Evolutionary conservation across 441 rosid species (phyloP).

Genomic region (Isatis lusitanica): DNA sequence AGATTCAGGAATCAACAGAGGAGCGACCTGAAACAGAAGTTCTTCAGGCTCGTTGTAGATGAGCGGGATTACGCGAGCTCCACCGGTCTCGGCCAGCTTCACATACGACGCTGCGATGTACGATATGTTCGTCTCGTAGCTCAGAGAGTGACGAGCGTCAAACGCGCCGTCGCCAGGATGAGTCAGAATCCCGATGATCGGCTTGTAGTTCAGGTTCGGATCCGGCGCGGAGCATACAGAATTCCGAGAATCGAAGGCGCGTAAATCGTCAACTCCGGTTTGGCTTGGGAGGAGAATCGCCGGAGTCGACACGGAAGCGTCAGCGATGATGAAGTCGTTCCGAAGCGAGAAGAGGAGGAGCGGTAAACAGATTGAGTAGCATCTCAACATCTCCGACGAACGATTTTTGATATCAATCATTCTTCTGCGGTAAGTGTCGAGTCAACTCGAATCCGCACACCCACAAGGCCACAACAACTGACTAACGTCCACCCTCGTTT

Average conservation of each 20-base stretch:
- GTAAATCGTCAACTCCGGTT: slow-evolving; percentile 14
- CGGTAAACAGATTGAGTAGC: slow-evolving; percentile 47
- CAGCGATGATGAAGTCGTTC: slow-evolving; percentile 36
- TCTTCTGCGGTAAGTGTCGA: too few species aligned
- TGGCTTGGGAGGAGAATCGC: slow-evolving; percentile 49
- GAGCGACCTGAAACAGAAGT: slow-evolving; percentile 59
- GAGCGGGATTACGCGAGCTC: slow-evolving; percentile 87
- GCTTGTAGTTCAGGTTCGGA: slow-evolving; percentile 59
- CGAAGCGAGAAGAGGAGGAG: slow-evolving; percentile 37
- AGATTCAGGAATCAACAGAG: neutral
- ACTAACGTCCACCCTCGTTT: too few species aligned
- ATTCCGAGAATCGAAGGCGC: neutral
- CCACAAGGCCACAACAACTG: too few species aligned
- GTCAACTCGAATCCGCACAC: too few species aligned
- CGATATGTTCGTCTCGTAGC: slow-evolving; percentile 53
- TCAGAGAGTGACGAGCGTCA: slow-evolving; percentile 54
- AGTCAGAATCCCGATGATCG: slow-evolving; percentile 76
- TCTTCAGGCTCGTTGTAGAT: slow-evolving; percentile 73
- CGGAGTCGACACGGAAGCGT: slow-evolving; percentile 29
- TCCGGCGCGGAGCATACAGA: slow-evolving; percentile 50
- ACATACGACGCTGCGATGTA: slow-evolving; percentile 87
- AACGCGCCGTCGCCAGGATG: slow-evolving; percentile 94
- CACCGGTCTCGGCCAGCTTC: slow-evolving; percentile 85
- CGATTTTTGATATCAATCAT: too few species aligned
- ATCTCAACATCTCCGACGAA: slow-evolving; percentile 47